These are phyloP conservation scores for Penicillium coffeae DNA, from an alignment of 495 filamentous ascomycete genomes.

Conservation along the genomic window DNA sequence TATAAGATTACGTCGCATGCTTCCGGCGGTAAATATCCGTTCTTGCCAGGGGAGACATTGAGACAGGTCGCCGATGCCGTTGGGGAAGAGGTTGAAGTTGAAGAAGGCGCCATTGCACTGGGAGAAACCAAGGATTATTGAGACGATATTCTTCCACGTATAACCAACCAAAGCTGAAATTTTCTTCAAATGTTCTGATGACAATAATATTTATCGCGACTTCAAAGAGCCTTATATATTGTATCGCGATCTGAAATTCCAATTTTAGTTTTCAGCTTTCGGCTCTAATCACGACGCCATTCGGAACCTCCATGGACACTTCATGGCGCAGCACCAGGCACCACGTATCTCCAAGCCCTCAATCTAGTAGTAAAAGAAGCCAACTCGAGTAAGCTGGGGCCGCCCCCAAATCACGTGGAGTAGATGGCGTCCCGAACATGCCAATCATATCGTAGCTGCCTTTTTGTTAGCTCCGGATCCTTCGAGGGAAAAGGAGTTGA, in stretches of 20 bases:
- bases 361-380: too few relatives aligned
- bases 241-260: background rate
- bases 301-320: too few relatives aligned
- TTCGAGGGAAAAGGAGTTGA: too few relatives aligned
- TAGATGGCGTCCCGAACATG: background rate
- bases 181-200: too few relatives aligned
- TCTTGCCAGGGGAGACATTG: slow-evolving; percentile 20
- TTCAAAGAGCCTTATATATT: background rate
- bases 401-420: background rate
- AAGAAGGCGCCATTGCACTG: background rate
- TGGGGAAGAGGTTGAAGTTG: slow-evolving; percentile 3
- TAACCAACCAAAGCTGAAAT: too few relatives aligned
- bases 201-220: background rate
- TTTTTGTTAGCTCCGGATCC: too few relatives aligned
- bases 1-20: slow-evolving; percentile 22
- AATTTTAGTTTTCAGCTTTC: background rate
- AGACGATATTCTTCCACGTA: too few relatives aligned
- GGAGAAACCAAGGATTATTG: background rate
- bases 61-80: slow-evolving; percentile 17
- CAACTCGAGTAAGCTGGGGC: background rate
- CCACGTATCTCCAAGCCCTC: too few relatives aligned
- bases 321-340: background rate
- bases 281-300: too few relatives aligned
- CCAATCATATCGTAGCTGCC: too few relatives aligned
- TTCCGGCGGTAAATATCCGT: slow-evolving; percentile 33